phyloP scores from a whole-genome alignment of 2,329 filamentous ascomycete species.

The Sporothrix humicola region DNA sequence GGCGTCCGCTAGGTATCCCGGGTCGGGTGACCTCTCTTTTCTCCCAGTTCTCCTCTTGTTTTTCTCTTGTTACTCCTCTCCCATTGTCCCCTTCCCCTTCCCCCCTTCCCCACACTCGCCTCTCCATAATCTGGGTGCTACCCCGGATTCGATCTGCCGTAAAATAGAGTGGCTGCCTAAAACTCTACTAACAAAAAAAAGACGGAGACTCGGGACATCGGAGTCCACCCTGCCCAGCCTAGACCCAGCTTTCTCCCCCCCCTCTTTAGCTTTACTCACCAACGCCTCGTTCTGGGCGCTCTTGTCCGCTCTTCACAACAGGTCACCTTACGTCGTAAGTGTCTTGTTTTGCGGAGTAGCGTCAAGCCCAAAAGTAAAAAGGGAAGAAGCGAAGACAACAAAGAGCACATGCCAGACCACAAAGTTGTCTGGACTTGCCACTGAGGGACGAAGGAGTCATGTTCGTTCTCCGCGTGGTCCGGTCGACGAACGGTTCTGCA shows the following conservation, averaged over 20 bases:
- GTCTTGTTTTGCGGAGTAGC: not conserved
- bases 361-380: not conserved
- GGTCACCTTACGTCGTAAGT: not conserved
- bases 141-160: constrained; percentile 6
- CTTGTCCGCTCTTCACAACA: not conserved
- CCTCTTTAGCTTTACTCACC: not conserved
- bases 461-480: no score
- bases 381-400: no score
- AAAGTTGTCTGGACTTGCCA: no score
- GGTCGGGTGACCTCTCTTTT: not conserved
- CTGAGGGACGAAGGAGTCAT: no score
- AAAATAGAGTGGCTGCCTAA: not conserved
- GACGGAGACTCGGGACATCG: not conserved
- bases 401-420: no score
- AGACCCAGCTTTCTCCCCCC: not conserved
- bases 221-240: not conserved
- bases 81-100: not conserved
- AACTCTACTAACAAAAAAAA: no score
- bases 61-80: not conserved
- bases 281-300: not conserved
- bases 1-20: not conserved
- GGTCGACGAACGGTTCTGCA: no score
- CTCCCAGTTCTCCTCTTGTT: not conserved
- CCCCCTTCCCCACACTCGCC: not conserved
- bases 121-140: not conserved